phyloP scores from a whole-genome alignment of 345 rosid species.

The Erucastrum elatum region DNA sequence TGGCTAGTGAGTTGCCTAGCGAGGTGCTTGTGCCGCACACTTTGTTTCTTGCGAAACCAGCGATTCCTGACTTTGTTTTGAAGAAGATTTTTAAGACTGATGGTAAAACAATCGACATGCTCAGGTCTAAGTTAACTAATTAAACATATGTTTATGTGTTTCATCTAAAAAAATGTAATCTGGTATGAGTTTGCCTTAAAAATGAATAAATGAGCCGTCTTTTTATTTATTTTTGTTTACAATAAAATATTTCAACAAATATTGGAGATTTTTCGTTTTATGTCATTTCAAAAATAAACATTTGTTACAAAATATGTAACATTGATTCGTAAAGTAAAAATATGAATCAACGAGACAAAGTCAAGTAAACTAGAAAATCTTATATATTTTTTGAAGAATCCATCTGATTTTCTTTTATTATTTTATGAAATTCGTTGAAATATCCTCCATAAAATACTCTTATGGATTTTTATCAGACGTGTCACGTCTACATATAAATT shows the following conservation, averaged over 20 bases:
- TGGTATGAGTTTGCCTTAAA: background rate
- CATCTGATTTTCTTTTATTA: background rate
- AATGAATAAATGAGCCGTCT: conserved; percentile 13
- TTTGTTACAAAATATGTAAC: background rate
- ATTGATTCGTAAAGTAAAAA: background rate
- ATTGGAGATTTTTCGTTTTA: background rate
- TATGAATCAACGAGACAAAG: background rate
- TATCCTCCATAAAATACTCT: background rate
- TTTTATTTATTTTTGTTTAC: background rate
- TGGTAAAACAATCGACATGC: conserved; percentile 43
- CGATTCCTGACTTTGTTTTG: conserved; percentile 56
- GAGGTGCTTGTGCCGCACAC: conserved; percentile 37
- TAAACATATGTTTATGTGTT: background rate
- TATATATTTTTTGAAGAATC: background rate
- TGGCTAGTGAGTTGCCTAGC: conserved; percentile 68
- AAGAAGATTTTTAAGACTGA: conserved; percentile 51
- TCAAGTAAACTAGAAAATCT: background rate
- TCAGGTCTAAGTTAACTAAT: conserved; percentile 54
- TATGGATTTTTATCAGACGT: background rate
- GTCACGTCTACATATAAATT: too few species aligned
- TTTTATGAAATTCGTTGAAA: background rate
- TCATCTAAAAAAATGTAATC: conserved; percentile 11
- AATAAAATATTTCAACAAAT: background rate
- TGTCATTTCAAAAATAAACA: background rate
- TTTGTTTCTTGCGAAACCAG: conserved; percentile 51